Base-by-base conservation (phyloP, 228 moss, liverwort and hornwort species). In the Sphagnum magellanicum region DNA sequence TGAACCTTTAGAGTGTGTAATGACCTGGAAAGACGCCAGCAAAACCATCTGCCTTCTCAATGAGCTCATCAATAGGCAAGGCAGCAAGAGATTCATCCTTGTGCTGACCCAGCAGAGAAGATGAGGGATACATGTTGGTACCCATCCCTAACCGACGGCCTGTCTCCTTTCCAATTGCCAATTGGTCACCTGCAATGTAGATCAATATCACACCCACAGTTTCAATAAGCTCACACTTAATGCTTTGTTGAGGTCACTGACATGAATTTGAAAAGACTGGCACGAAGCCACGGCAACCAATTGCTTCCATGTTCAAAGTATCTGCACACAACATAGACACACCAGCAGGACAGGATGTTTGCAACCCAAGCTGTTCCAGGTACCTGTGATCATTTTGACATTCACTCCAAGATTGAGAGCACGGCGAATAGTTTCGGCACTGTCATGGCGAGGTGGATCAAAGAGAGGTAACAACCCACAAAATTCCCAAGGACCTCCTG, bases 131-230 rank as follows among this genome's bases (percentile, higher is more conserved):
- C 86, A 86, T 86, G 61, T 86, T 86, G 5, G 86, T 82, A 6
- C 86, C 86, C 86, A 86, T 86, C 68, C 86, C 86, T 60, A 86
- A 64, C 6, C 86, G 77, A 46, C 86, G 86, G 51, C 86, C 86
- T 8, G 86, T 86, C 75, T 86, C 86, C 73, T 86, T 86, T 69
- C 82, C 86, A 49, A 86, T 86, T 11, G 86, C 86, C 61, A 86
- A 79, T 73, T 86, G 86, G 63, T 86, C 86, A 75, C 86, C 86
- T 86, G 86, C 58, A 68, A 53, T 61, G 32, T 32, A 32, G 32
- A 32, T 32, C 32, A 32, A 2, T 32, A 32, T 32, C 32, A 32
- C 32, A 32, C 32, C 32, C 32, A 32, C 32, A 32, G 32, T 32
- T 32, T 32, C 32, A 32, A 32, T 32, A 32, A 32, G 32, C 32